Evolutionary conservation across 1,139 yeast species (phyloP).

Genomic region (Geotrichum carabidarum): DNA sequence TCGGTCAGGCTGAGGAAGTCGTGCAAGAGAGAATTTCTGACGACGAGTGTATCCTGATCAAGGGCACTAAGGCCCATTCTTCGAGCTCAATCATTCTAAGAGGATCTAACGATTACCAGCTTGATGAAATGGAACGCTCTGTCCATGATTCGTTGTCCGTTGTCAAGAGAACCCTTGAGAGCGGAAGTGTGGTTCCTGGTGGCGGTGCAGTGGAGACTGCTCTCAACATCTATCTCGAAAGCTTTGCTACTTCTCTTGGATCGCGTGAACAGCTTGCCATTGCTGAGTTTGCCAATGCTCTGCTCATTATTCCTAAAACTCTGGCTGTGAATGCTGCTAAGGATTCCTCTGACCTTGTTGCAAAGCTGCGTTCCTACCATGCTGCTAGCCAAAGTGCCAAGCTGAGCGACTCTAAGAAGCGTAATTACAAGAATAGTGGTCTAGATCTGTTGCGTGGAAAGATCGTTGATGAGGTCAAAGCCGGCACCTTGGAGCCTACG

Average conservation of each 20-base stretch:
- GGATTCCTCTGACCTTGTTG: conserved; percentile 89
- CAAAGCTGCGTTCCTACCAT: conserved; percentile 93
- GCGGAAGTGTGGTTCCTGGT: conserved; percentile 94
- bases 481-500: conserved; percentile 94
- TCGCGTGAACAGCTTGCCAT: conserved; percentile 97
- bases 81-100: conserved; percentile 88
- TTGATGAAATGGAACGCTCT: conserved; percentile 98
- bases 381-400: conserved; percentile 89
- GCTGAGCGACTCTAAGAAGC: conserved; percentile 74
- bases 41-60: conserved; percentile 92
- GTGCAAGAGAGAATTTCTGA: conserved; percentile 88
- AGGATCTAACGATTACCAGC: conserved; percentile 92
- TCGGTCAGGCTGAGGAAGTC: conserved; percentile 91
- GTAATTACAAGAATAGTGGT: conserved; percentile 84
- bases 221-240: conserved; percentile 87
- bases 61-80: conserved; percentile 91
- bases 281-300: conserved; percentile 91
- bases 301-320: conserved; percentile 91
- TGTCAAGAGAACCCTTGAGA: conserved; percentile 91
- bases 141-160: conserved; percentile 91
- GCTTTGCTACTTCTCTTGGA: conserved; percentile 95
- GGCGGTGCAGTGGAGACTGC: conserved; percentile 99
- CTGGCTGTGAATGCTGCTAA: conserved; percentile 96
- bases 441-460: conserved; percentile 87
- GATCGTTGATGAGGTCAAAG: conserved; percentile 74